phyloP scores from a whole-genome alignment of 192 early-diverging fungal species.

The Mortierella claussenii region DNA sequence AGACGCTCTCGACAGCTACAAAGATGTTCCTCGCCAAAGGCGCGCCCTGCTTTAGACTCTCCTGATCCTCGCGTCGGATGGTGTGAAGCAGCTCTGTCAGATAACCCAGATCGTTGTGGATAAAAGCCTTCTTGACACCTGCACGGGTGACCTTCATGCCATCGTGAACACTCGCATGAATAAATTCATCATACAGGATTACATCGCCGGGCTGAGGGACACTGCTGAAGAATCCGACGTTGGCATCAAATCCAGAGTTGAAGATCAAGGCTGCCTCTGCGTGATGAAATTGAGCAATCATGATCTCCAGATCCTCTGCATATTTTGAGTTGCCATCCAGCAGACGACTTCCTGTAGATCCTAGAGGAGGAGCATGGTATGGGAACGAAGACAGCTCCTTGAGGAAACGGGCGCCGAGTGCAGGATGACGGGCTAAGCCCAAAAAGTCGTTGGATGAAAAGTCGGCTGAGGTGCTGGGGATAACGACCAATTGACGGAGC shows the following conservation, averaged over 20 bases:
- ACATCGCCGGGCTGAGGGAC: conserved; percentile 73
- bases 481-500: conserved; percentile 56
- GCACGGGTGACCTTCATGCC: conserved; percentile 72
- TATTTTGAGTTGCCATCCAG: conserved; percentile 76
- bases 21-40: conserved; percentile 61
- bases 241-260: conserved; percentile 92
- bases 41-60: conserved; percentile 1
- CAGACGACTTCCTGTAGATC: conserved; percentile 82
- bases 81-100: conserved; percentile 54
- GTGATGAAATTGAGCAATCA: conserved; percentile 70
- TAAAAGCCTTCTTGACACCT: conserved; percentile 59
- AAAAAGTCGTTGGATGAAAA: conserved; percentile 91
- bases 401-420: conserved; percentile 59
- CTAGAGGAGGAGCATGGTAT: conserved; percentile 55
- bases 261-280: conserved; percentile 74
- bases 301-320: conserved; percentile 70
- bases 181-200: conserved; percentile 76
- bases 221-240: conserved; percentile 72
- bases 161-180: conserved; percentile 89
- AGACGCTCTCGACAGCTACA: conserved; percentile 81
- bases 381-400: conserved; percentile 56
- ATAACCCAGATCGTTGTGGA: conserved; percentile 73
- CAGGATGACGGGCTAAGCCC: conserved; percentile 65
- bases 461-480: conserved; percentile 60
- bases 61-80: conserved; percentile 30